Evolutionary conservation across 768 basidiomycete genomes (phyloP), one percentile per base, ranked within the genome.

Genomic region (Tricholoma bakamatsutake): DNA sequence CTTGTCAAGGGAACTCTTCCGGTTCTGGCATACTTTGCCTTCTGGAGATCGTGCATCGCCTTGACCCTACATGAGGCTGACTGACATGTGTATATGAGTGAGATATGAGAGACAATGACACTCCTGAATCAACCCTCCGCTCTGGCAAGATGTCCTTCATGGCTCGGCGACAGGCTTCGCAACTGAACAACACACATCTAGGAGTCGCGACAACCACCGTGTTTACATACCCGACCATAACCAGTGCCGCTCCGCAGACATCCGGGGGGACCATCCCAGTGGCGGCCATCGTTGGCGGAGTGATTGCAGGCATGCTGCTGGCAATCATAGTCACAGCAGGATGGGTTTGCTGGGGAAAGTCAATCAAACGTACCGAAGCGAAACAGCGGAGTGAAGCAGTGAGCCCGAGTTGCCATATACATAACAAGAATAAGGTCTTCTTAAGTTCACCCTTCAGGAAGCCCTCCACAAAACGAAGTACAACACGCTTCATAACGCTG

Each of bases 241-340:
- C 43, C 7, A 12, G 45, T 18, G 13, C 55, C 33, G n/a, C n/a
- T 24, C 5, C 50, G 18, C 50, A 61, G 37, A 50, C 56, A 24
- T 27, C 58, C 35, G 53, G 51, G 31, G 60, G 34, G 31, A 27
- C 64, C 1, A 58, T 82, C 6, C 82, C 82, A 7, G 63, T 83
- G 9, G 76, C 64, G 10, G 76, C 79, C 10, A 78, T 84, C 57
- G 78, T 70, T 5, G 81, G 81, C 5, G 82, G 82, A 8, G 67
- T 73, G 0, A 70, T 64, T 2, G 82, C 70, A 0, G 83, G 83
- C 18, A 70, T 74, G 30, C 51, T 74, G 7, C 68, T 84, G 10
- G 81, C 79, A 5, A 54, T 82, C 15, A 61, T 68, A 6, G 64
- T 71, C 4, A 73, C 75, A 7, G 56, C 76, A 39, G 69, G 68